phyloP scores from a whole-genome alignment of 2,329 filamentous ascomycete species.

The Fusarium ambrosium region DNA sequence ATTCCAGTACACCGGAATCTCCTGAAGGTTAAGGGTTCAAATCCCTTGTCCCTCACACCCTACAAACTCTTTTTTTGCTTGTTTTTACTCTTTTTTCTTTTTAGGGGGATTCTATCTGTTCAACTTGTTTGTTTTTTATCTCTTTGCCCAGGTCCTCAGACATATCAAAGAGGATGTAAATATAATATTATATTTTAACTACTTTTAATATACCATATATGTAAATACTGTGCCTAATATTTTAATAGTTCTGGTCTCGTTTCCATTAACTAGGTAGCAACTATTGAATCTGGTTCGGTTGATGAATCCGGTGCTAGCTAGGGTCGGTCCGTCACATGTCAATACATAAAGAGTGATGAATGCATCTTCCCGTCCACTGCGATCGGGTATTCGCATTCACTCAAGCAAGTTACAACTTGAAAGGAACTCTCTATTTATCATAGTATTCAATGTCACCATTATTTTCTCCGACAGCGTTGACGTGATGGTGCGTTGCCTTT shows the following conservation, averaged over 20 bases:
- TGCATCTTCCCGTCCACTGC: background rate
- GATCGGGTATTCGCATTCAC: background rate
- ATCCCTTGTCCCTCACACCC: conserved; percentile 4
- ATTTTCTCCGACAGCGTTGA: background rate
- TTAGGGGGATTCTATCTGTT: background rate
- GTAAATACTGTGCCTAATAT: background rate
- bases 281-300: background rate
- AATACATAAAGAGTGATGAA: background rate
- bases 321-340: background rate
- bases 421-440: background rate
- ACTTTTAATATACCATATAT: too few relatives aligned
- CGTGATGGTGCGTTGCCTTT: background rate
- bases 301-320: background rate
- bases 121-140: background rate
- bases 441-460: background rate
- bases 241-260: background rate
- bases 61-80: background rate
- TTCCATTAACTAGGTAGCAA: background rate
- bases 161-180: background rate
- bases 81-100: background rate
- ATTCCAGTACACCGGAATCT: background rate
- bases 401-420: background rate
- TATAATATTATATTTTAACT: background rate
- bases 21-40: conserved; percentile 7
- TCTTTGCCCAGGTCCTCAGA: fast-evolving